These are phyloP conservation scores for Irpex sp. DNA, from an alignment of 1,284 basidiomycete species.

Conservation along the genomic window DNA sequence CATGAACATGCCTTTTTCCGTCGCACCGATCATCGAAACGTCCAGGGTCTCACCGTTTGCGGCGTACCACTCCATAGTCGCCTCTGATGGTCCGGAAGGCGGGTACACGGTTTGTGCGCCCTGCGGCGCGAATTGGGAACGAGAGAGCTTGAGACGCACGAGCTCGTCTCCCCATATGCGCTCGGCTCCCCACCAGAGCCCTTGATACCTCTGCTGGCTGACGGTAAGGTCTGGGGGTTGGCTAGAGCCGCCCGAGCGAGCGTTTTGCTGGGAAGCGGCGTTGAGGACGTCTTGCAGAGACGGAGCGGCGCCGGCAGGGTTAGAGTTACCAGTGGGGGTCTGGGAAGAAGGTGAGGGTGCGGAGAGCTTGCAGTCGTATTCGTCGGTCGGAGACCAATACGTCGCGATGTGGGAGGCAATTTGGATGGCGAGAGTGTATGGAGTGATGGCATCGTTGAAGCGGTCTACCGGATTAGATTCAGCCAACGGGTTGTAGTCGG, in stretches of 20 bases:
- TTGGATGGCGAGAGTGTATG: slow-evolving; percentile 64
- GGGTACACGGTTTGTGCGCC: slow-evolving; percentile 52
- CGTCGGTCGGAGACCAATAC: slow-evolving; percentile 66
- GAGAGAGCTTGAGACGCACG: slow-evolving; percentile 68
- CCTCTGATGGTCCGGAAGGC: slow-evolving; percentile 51
- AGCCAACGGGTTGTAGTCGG: slow-evolving; percentile 40
- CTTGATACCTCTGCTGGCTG: slow-evolving; percentile 62
- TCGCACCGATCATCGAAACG: slow-evolving; percentile 43
- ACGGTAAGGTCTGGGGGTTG: slow-evolving; percentile 23
- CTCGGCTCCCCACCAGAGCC: slow-evolving; percentile 85
- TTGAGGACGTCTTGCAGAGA: slow-evolving; percentile 16
- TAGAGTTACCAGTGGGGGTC: background rate
- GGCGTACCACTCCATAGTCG: slow-evolving; percentile 26
- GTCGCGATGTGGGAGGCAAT: slow-evolving; percentile 53
- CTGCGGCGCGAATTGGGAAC: slow-evolving; percentile 56
- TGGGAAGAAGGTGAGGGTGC: slow-evolving; percentile 11
- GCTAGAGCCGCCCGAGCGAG: slow-evolving; percentile 9
- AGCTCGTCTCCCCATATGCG: slow-evolving; percentile 85
- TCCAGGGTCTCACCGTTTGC: slow-evolving; percentile 17
- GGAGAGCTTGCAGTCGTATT: slow-evolving; percentile 54
- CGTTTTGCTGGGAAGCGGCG: background rate
- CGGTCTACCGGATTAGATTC: slow-evolving; percentile 12
- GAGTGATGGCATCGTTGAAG: slow-evolving; percentile 44
- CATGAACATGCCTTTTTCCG: slow-evolving; percentile 61
- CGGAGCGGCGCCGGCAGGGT: too few relatives aligned